A percentile compares a stretch with the other conserved stretches of the same genome.
Conservation (phyloP, 1,139 yeast genomes). For the Sugiyamaella pinicola region DNA sequence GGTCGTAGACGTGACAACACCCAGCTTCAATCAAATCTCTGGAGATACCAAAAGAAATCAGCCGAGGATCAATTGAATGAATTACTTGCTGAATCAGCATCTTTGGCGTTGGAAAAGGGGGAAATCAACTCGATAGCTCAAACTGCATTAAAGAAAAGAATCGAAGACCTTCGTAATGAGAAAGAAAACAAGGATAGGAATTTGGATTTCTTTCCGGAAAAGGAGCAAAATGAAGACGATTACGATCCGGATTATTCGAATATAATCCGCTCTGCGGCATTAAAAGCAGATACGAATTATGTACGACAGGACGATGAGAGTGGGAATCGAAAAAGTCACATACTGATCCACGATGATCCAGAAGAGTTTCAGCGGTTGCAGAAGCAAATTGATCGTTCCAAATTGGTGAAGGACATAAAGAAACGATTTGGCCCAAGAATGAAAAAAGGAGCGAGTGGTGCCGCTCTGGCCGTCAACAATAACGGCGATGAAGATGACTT, state of each 20-base stretch:
- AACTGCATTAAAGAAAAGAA: slow-evolving; percentile 5
- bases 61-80: slow-evolving; percentile 19
- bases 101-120: slow-evolving; percentile 14
- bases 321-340: neutral
- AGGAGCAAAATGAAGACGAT: slow-evolving; percentile 18
- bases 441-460: neutral
- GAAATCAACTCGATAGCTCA: slow-evolving; percentile 15
- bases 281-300: neutral
- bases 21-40: slow-evolving; percentile 12
- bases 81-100: slow-evolving; percentile 9
- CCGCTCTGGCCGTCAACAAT: slow-evolving; percentile 1
- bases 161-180: slow-evolving; percentile 7
- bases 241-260: slow-evolving; percentile 9
- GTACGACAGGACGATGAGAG: slow-evolving; percentile 2
- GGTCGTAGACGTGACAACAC: neutral
- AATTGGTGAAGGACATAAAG: slow-evolving; percentile 30
- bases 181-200: neutral
- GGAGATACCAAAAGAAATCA: slow-evolving; percentile 19
- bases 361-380: slow-evolving; percentile 30
- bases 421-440: slow-evolving; percentile 29
- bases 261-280: slow-evolving; percentile 4
- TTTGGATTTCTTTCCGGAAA: slow-evolving; percentile 23
- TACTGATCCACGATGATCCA: slow-evolving; percentile 23
- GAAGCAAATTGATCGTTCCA: slow-evolving; percentile 29
- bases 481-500: slow-evolving; percentile 35